Evolutionary conservation across 2,329 filamentous ascomycete genomes (phyloP).

Genomic region (Coleophoma crateriformis): DNA sequence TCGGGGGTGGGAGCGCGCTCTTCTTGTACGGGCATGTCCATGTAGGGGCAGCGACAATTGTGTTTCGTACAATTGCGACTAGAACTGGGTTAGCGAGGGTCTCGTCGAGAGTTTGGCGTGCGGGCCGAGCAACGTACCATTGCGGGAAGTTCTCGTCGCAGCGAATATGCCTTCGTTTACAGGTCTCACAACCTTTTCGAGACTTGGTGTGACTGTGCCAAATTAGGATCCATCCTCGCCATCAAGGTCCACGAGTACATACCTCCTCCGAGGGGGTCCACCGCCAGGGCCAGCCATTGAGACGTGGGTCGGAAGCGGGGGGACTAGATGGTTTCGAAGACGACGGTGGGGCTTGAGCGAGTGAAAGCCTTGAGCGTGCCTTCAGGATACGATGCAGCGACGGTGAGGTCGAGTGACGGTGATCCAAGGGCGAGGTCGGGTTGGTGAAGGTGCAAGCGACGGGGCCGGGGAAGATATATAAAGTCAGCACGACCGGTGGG

Average conservation of each 20-base stretch:
- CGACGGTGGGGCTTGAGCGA: conserved; percentile 30
- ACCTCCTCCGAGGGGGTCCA: conserved; percentile 76
- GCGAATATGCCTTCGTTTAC: conserved; percentile 94
- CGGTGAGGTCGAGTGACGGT: background rate
- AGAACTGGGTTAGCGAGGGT: conserved; percentile 17
- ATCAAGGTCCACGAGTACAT: conserved; percentile 20
- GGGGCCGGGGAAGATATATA: conserved; percentile 4
- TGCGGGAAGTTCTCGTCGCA: conserved; percentile 98
- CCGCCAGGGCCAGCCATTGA: conserved; percentile 89
- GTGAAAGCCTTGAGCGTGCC: conserved; percentile 26
- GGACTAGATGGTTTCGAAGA: conserved; percentile 13
- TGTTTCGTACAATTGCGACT: conserved; percentile 99
- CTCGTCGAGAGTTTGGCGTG: background rate
- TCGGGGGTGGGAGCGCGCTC: conserved; percentile 55
- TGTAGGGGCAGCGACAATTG: conserved; percentile 97
- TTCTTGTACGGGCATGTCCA: conserved; percentile 72
- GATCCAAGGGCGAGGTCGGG: too few relatives aligned
- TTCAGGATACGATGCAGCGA: conserved; percentile 7
- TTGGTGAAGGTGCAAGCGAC: background rate
- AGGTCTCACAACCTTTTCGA: conserved; percentile 95
- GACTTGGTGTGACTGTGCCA: conserved; percentile 87
- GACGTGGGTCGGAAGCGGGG: too few relatives aligned
- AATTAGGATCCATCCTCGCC: conserved; percentile 11
- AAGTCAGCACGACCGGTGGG: too few relatives aligned
- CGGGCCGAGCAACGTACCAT: conserved; percentile 56